Conservation (phyloP, 73 alveolate species). For the Breviolum minutum region DNA sequence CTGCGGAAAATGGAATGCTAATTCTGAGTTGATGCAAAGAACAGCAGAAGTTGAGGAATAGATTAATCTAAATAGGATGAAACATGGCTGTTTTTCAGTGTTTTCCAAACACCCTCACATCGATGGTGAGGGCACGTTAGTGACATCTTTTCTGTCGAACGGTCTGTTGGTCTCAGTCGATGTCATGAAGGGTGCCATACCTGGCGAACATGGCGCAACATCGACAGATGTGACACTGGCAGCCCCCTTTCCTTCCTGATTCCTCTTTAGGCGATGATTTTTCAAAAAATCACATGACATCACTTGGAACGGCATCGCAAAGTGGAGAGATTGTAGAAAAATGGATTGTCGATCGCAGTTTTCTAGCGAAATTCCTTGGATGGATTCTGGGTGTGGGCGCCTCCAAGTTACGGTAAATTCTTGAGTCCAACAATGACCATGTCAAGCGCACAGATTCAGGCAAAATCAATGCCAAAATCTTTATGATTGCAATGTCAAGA, state of each 20-base stretch:
- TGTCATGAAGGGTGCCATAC: constrained; percentile 87
- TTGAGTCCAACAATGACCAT: too few relatives aligned
- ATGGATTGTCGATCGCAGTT: neutral
- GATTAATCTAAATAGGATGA: too few relatives aligned
- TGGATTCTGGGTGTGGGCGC: too few relatives aligned
- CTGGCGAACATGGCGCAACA: neutral
- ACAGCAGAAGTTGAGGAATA: neutral
- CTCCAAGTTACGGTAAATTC: too few relatives aligned
- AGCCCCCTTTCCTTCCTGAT: neutral
- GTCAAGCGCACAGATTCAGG: too few relatives aligned
- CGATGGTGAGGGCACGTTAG: too few relatives aligned
- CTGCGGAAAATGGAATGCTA: neutral
- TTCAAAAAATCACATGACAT: neutral
- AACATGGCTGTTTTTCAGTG: neutral
- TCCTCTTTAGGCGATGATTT: neutral
- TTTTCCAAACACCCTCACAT: neutral
- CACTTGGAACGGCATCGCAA: neutral
- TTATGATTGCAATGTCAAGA: too few relatives aligned
- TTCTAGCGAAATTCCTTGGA: too few relatives aligned
- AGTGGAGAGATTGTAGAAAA: neutral
- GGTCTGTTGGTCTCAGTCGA: constrained; percentile 25
- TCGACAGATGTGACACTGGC: neutral
- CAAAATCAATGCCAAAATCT: too few relatives aligned
- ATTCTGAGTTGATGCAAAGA: neutral
- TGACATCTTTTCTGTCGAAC: neutral